These are phyloP conservation scores for Schizophyllum commune DNA, from an alignment of 1,284 basidiomycete species.

Conservation along the genomic window DNA sequence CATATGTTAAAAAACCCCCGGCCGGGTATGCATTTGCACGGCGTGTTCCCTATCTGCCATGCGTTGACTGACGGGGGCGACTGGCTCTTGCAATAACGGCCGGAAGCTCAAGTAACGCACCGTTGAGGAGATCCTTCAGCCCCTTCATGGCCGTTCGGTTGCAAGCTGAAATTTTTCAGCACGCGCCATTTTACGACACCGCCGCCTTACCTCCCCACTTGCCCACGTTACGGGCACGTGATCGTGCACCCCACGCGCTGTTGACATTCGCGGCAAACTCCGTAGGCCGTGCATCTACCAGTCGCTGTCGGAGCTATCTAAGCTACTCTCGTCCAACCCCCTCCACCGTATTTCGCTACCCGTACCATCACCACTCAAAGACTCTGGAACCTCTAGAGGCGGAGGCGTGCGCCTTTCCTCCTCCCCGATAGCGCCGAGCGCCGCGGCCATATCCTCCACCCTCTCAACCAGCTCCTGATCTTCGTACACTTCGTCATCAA, in stretches of 20 bases:
- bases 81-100: not conserved
- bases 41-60: not conserved
- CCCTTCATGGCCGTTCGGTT: not conserved
- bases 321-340: no score
- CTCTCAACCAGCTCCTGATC: not conserved
- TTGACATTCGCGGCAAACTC: no score
- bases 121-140: not conserved
- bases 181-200: no score
- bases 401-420: not conserved
- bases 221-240: no score
- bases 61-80: not conserved
- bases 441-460: not conserved
- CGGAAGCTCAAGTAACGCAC: not conserved
- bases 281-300: no score
- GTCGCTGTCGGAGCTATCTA: no score
- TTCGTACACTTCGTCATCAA: not conserved
- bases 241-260: no score
- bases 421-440: not conserved
- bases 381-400: no score
- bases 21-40: no score
- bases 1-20: not conserved
- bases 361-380: no score
- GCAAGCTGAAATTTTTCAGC: not conserved
- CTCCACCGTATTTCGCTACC: no score
- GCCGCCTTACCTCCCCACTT: no score